These are phyloP conservation scores for Eragrostis tef DNA, from an alignment of 202 grass and related monocot genomes.

Conservation along the genomic window DNA sequence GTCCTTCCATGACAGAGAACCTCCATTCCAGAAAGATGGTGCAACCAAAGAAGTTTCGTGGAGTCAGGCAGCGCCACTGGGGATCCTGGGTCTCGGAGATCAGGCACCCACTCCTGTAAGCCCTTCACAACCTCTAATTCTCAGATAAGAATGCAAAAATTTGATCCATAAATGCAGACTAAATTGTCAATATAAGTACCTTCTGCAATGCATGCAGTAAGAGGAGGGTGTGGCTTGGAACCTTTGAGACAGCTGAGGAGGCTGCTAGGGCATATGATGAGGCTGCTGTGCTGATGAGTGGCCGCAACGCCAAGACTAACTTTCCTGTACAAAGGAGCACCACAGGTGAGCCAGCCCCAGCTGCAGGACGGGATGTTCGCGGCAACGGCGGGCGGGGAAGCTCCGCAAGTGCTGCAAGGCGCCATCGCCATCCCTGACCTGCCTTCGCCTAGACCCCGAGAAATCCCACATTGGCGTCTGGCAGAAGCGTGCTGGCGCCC, in stretches of 20 bases:
- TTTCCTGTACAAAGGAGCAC: slow-evolving; percentile 70
- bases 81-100: slow-evolving; percentile 99
- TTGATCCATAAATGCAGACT: slow-evolving; percentile 17
- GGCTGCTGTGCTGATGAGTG: slow-evolving; percentile 94
- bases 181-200: slow-evolving; percentile 27
- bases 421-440: slow-evolving; percentile 84
- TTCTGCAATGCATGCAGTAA: slow-evolving; percentile 60
- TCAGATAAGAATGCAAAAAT: not conserved
- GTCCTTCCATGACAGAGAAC: slow-evolving; percentile 49
- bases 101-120: slow-evolving; percentile 96
- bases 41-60: slow-evolving; percentile 98
- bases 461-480: slow-evolving; percentile 98
- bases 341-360: slow-evolving; percentile 51
- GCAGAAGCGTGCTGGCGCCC: slow-evolving; percentile 94
- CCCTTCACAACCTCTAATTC: slow-evolving; percentile 30
- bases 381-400: slow-evolving; percentile 54
- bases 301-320: slow-evolving; percentile 97
- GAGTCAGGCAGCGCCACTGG: slow-evolving; percentile 99
- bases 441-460: slow-evolving; percentile 89
- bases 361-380: slow-evolving; percentile 33
- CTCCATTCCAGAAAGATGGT: slow-evolving; percentile 61
- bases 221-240: slow-evolving; percentile 98
- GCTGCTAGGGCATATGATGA: slow-evolving; percentile 93
- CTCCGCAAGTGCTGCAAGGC: slow-evolving; percentile 91
- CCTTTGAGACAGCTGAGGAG: slow-evolving; percentile 96